Conservation (phyloP, 116 monocot species). For the Dioscorea cayenensis region DNA sequence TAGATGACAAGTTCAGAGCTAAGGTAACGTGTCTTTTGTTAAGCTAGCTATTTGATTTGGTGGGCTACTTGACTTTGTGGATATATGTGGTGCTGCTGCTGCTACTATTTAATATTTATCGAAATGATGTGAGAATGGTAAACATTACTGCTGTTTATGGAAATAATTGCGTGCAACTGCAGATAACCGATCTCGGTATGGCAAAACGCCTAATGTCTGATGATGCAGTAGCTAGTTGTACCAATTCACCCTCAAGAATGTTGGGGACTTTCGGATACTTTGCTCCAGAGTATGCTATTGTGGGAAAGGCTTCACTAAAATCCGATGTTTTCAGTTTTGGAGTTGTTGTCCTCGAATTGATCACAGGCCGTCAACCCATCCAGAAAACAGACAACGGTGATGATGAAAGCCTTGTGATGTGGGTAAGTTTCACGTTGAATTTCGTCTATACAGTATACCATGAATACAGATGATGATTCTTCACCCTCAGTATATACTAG, state of each 20-base stretch:
- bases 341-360: slow-evolving; percentile 83
- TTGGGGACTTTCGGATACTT: slow-evolving; percentile 93
- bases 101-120: too few relatives aligned
- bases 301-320: slow-evolving; percentile 83
- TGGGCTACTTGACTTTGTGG: neutral
- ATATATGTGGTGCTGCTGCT: too few relatives aligned
- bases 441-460: neutral
- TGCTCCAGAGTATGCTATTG: slow-evolving; percentile 94
- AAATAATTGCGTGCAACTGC: slow-evolving; percentile 6
- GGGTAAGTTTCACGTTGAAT: slow-evolving; percentile 37
- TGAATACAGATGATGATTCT: too few relatives aligned
- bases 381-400: slow-evolving; percentile 47
- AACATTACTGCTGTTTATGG: too few relatives aligned
- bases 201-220: slow-evolving; percentile 59
- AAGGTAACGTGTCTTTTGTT: slow-evolving; percentile 26
- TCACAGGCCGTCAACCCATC: slow-evolving; percentile 77
- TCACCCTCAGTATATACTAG: too few relatives aligned
- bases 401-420: slow-evolving; percentile 90
- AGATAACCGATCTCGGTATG: slow-evolving; percentile 99
- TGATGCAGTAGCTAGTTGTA: slow-evolving; percentile 43
- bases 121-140: too few relatives aligned
- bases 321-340: slow-evolving; percentile 99
- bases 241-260: slow-evolving; percentile 90
- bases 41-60: too few relatives aligned
- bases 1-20: slow-evolving; percentile 55